A percentile compares a stretch with the other conserved stretches of the same genome.
These are phyloP conservation scores for Pythium grandisporangium DNA, from an alignment of 352 stramenopile genomes.

Conservation along the genomic window DNA sequence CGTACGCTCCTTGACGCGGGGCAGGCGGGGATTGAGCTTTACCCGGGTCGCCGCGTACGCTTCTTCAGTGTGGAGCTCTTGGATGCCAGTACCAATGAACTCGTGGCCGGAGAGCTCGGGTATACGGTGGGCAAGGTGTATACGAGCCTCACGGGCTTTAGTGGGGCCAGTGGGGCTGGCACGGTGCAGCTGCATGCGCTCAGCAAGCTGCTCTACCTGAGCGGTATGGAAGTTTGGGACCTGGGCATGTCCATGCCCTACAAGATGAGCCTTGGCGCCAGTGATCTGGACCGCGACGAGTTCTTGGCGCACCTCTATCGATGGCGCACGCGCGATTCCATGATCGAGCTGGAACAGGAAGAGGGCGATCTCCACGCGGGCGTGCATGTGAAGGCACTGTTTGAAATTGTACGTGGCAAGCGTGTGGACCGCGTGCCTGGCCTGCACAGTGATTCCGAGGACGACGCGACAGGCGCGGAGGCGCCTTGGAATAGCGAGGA, in stretches of 20 bases:
- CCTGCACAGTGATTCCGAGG: constrained; percentile 12
- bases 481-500: constrained; percentile 1
- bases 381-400: constrained; percentile 39
- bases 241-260: constrained; percentile 87
- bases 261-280: constrained; percentile 73
- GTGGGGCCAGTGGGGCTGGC: constrained; percentile 52
- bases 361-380: constrained; percentile 25
- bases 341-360: constrained; percentile 36
- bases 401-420: constrained; percentile 35
- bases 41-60: constrained; percentile 41
- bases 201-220: constrained; percentile 57
- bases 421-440: constrained; percentile 12
- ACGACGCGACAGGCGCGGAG: constrained; percentile 1
- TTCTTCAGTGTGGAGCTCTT: constrained; percentile 91
- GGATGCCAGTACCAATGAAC: constrained; percentile 54
- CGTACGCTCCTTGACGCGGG: constrained; percentile 47
- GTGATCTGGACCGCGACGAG: constrained; percentile 53
- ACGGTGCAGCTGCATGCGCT: constrained; percentile 82
- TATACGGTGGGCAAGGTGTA: constrained; percentile 92
- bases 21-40: constrained; percentile 51
- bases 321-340: constrained; percentile 35
- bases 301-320: constrained; percentile 69
- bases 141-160: constrained; percentile 84
- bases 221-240: constrained; percentile 81
- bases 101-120: constrained; percentile 88